Evolutionary conservation across 1,284 basidiomycete species (phyloP), one percentile per base, ranked within the genome.

Genomic region (Cutaneotrichosporon mucoides): DNA sequence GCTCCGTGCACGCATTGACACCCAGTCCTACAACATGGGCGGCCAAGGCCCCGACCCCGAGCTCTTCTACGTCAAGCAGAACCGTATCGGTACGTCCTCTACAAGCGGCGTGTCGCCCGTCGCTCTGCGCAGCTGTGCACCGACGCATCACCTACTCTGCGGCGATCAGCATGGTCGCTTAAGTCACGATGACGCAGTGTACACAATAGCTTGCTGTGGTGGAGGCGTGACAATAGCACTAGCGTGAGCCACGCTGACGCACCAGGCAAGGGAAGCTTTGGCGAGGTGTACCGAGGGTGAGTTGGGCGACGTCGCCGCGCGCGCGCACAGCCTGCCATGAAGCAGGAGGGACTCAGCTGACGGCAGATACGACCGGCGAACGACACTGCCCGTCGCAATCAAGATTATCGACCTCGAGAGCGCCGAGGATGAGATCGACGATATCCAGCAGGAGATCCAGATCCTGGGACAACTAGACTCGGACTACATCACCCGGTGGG

Each of bases 341-440:
- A 24, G 24, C 24, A 24, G 24, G 24, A 24, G 24, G 7, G 12
- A 33, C 33, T 6, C 10, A 13, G 41, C 62, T 44, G 24, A 58
- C 43, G 16, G 15, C 68, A 92, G 92, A 61, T 95, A 90, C 70
- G 92, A 96, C 79, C 92, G 91, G 75, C 85, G 90, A 58, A 94
- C 91, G 36, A 88, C 91, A 74, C 88, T 88, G 79, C 92, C 92
- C 1, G 93, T 96, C 40, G 92, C 92, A 43, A 96, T 97, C 82
- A 97, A 98, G 85, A 94, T 98, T 68, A 98, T 99, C 76, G 93
- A 99, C 81, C 85, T 99, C 41, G 95, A 99, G 79, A 92, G 90
- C 71, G 94, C 95, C 55, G 95, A 98, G 77, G 96, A 99, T 73
- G 96, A 99, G 81, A 97, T 99, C 76, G 94, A 97, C 77, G 95